A percentile compares a stretch with the other conserved stretches of the same genome.
Conservation (phyloP, 495 filamentous ascomycete genomes). For the Aspergillus indologenus region DNA sequence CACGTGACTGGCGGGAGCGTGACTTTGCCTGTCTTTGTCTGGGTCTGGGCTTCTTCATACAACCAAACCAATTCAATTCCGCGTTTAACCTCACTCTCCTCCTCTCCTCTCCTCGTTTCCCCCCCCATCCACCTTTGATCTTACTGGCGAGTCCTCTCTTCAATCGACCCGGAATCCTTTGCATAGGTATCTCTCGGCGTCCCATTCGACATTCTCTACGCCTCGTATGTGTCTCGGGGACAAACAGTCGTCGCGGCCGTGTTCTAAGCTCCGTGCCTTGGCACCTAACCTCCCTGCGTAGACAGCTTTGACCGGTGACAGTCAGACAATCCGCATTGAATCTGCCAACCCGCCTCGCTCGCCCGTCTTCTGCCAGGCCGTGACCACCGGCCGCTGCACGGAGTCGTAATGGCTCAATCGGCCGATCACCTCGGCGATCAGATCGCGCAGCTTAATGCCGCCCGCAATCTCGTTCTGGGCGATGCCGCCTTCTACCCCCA, state of each 20-base stretch:
- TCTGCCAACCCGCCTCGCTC: neutral
- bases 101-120: neutral
- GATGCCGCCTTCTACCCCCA: conserved; percentile 82
- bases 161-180: neutral
- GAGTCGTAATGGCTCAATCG: conserved; percentile 42
- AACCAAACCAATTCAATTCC: neutral
- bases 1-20: neutral
- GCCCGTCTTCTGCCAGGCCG: neutral
- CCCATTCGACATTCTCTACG: conserved; percentile 6
- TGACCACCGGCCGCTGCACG: conserved; percentile 7
- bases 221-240: conserved; percentile 15
- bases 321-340: conserved; percentile 1
- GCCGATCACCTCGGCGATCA: conserved; percentile 63
- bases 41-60: neutral
- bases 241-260: conserved; percentile 11
- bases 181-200: neutral
- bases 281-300: conserved; percentile 11
- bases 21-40: neutral
- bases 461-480: conserved; percentile 80
- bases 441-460: conserved; percentile 78
- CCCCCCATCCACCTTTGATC: neutral
- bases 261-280: conserved; percentile 5
- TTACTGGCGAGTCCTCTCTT: neutral
- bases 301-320: conserved; percentile 8
- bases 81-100: conserved; percentile 3